A percentile compares a stretch with the other conserved stretches of the same genome.
phyloP scores from a whole-genome alignment of 495 filamentous ascomycete genomes.

The Clohesyomyces aquaticus region DNA sequence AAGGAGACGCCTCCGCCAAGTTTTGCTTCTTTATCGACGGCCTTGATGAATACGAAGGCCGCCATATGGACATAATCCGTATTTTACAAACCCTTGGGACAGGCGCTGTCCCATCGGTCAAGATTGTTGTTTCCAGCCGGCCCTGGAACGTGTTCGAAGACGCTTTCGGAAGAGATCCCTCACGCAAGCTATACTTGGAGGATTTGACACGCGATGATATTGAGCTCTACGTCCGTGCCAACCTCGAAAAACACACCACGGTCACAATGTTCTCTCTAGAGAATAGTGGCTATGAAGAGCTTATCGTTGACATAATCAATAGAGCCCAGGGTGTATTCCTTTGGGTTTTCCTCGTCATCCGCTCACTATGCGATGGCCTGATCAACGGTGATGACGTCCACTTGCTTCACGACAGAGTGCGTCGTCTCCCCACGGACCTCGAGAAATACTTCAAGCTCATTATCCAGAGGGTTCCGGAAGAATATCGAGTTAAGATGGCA shows the following conservation, averaged over 20 bases:
- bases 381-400: constrained; percentile 18
- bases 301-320: constrained; percentile 28
- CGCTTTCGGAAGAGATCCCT: neutral
- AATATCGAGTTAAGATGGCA: constrained; percentile 21
- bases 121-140: constrained; percentile 25
- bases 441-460: constrained; percentile 21
- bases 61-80: constrained; percentile 11
- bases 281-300: neutral
- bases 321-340: constrained; percentile 42
- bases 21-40: constrained; percentile 50
- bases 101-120: neutral
- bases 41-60: constrained; percentile 24
- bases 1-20: constrained; percentile 7
- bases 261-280: neutral
- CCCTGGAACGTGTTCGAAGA: constrained; percentile 17
- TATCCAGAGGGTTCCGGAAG: constrained; percentile 5
- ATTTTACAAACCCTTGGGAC: constrained; percentile 3
- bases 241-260: neutral
- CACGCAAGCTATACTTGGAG: neutral
- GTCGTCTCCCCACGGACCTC: constrained; percentile 20
- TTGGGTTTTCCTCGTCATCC: constrained; percentile 40
- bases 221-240: neutral
- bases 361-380: constrained; percentile 30
- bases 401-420: constrained; percentile 21
- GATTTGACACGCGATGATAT: constrained; percentile 21